phyloP scores from a whole-genome alignment of 768 basidiomycete genomes.

The Lentinus tigrinus region DNA sequence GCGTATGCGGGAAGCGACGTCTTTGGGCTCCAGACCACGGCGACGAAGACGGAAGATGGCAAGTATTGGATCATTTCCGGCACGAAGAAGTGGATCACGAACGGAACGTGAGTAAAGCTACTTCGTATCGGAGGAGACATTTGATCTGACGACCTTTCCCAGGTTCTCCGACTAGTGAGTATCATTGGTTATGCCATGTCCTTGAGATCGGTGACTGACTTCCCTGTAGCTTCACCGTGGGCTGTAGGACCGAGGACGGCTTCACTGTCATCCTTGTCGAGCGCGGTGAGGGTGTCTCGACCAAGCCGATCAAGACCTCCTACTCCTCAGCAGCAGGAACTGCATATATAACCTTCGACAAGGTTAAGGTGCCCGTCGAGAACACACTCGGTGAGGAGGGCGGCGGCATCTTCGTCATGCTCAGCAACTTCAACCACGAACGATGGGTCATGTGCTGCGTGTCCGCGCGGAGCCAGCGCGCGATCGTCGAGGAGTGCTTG shows the following conservation, averaged over 20 bases:
- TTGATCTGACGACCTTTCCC: constrained; percentile 11
- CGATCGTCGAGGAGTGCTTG: constrained; percentile 78
- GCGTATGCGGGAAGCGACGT: constrained; percentile 89
- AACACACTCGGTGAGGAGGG: constrained; percentile 84
- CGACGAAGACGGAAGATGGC: constrained; percentile 78
- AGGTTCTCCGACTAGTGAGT: constrained; percentile 40
- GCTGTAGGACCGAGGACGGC: constrained; percentile 66
- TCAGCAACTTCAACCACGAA: constrained; percentile 90
- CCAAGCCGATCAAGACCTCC: constrained; percentile 82
- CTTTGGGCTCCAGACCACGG: constrained; percentile 75
- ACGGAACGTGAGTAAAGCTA: constrained; percentile 46
- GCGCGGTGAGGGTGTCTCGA: constrained; percentile 76
- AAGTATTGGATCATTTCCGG: constrained; percentile 85
- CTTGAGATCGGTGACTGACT: not conserved
- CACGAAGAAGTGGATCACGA: constrained; percentile 86
- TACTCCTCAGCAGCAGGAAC: constrained; percentile 90
- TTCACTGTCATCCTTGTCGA: constrained; percentile 90
- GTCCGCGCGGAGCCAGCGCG: constrained; percentile 66
- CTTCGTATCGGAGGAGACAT: not conserved
- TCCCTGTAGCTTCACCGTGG: constrained; percentile 57
- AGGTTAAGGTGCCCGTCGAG: constrained; percentile 82
- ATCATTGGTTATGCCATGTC: not conserved
- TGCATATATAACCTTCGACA: constrained; percentile 74
- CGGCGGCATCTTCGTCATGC: constrained; percentile 64
- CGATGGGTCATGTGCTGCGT: constrained; percentile 87